A percentile compares a stretch with the other conserved stretches of the same genome.
phyloP scores from a whole-genome alignment of 139 green algal genomes.

The Micractinium sp. region DNA sequence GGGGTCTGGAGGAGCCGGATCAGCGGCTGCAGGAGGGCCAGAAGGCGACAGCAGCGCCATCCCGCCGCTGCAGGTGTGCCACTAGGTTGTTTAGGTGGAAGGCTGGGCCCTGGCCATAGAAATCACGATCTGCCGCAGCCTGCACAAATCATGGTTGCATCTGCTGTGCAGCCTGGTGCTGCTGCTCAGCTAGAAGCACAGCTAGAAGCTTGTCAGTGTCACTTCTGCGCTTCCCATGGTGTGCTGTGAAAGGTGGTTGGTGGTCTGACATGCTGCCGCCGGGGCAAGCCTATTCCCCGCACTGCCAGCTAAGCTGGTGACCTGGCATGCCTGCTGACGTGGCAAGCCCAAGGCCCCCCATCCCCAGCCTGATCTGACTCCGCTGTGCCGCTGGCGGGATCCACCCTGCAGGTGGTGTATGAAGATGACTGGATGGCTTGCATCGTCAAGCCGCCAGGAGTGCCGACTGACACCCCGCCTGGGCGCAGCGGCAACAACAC shows the following conservation, averaged over 20 bases:
- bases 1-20: not conserved
- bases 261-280: no score
- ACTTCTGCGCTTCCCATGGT: no score
- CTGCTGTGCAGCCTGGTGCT: no score
- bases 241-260: no score
- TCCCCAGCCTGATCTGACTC: not conserved
- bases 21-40: not conserved
- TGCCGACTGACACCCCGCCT: not conserved
- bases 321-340: no score
- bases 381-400: not conserved
- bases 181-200: no score
- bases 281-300: not conserved
- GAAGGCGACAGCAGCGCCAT: not conserved
- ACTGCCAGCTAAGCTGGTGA: no score
- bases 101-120: no score
- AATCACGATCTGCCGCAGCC: no score
- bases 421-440: constrained; percentile 59
- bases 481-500: not conserved
- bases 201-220: no score
- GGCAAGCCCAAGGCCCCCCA: not conserved
- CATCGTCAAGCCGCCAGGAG: constrained; percentile 50
- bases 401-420: constrained; percentile 40
- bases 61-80: constrained; percentile 22
- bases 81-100: no score
- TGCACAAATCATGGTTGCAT: no score